These are phyloP conservation scores for Blumeria graminis DNA, from an alignment of 2,329 filamentous ascomycete species.

Conservation along the genomic window DNA sequence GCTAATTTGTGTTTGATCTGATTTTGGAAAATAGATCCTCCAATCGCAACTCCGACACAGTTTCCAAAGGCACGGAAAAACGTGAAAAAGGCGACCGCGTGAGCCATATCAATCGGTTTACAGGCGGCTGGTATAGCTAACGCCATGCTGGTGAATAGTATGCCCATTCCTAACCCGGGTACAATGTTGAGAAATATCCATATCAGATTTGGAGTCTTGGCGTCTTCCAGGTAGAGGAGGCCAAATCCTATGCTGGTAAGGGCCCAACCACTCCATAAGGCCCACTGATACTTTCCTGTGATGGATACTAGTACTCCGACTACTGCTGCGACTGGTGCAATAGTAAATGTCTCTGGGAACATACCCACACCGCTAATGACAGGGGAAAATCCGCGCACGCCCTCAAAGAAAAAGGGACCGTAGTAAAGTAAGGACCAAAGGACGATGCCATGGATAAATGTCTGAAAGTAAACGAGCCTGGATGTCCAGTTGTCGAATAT, in stretches of 20 bases:
- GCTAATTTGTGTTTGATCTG: slow-evolving; percentile 10
- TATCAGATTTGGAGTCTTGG: slow-evolving; percentile 2
- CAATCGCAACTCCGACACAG: slow-evolving; percentile 37
- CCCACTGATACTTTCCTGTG: slow-evolving; percentile 23
- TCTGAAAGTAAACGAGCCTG: slow-evolving; percentile 10
- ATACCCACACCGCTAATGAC: slow-evolving; percentile 27
- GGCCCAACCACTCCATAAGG: slow-evolving; percentile 29
- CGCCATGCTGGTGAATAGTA: slow-evolving; percentile 30
- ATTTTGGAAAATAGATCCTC: slow-evolving; percentile 45
- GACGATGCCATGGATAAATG: slow-evolving; percentile 31
- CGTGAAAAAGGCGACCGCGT: slow-evolving; percentile 36
- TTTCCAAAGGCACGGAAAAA: slow-evolving; percentile 45
- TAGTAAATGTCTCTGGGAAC: slow-evolving; percentile 34
- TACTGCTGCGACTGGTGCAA: slow-evolving; percentile 31
- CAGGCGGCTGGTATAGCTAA: slow-evolving; percentile 15
- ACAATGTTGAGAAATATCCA: slow-evolving; percentile 5
- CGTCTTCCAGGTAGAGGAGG: slow-evolving; percentile 9
- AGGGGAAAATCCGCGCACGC: slow-evolving; percentile 25
- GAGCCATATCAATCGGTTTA: slow-evolving; percentile 29
- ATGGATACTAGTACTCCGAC: slow-evolving; percentile 20
- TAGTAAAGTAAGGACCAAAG: slow-evolving; percentile 31
- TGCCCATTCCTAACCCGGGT: slow-evolving; percentile 4
- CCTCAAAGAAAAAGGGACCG: slow-evolving; percentile 22
- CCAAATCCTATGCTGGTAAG: slow-evolving; percentile 32
- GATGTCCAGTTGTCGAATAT: slow-evolving; percentile 16